A percentile compares a stretch with the other conserved stretches of the same genome.
These are phyloP conservation scores for Exophiala phaeomuriformis DNA, from an alignment of 2,329 filamentous ascomycete species.

Conservation along the genomic window DNA sequence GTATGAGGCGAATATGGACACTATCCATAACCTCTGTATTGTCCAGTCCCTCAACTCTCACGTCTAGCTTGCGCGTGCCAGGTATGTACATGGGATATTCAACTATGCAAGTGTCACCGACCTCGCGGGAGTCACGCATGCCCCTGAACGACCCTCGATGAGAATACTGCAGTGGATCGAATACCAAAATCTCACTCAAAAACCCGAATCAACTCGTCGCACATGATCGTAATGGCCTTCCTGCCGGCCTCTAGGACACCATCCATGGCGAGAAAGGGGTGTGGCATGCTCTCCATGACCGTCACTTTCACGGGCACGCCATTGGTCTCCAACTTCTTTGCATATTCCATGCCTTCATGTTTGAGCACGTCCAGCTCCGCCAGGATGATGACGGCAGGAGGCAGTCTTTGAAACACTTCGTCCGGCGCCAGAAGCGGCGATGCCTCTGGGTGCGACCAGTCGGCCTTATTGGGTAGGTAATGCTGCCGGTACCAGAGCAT, in stretches of 20 bases:
- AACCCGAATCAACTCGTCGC: constrained; percentile 27
- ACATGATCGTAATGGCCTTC: constrained; percentile 44
- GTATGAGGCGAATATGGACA: background rate
- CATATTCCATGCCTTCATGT: constrained; percentile 48
- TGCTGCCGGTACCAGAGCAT: constrained; percentile 56
- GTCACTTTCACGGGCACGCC: constrained; percentile 46
- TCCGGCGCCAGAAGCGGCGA: constrained; percentile 46
- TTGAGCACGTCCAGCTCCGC: constrained; percentile 53
- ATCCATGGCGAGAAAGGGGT: constrained; percentile 55
- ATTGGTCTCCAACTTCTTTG: constrained; percentile 40
- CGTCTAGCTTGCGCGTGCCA: too few relatives aligned
- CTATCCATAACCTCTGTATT: background rate
- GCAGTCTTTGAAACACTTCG: constrained; percentile 45
- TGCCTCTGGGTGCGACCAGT: constrained; percentile 47
- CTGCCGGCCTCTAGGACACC: constrained; percentile 46
- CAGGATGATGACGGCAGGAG: constrained; percentile 47
- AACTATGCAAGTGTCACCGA: background rate
- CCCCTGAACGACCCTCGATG: too few relatives aligned
- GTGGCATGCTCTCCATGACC: constrained; percentile 50
- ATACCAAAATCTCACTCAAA: constrained; percentile 5
- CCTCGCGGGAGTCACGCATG: background rate
- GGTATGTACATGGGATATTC: too few relatives aligned
- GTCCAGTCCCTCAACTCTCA: background rate
- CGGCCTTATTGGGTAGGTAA: constrained; percentile 46
- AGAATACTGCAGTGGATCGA: background rate